Evolutionary conservation across 768 basidiomycete species (phyloP).

Genomic region (Auriscalpium microsporum): DNA sequence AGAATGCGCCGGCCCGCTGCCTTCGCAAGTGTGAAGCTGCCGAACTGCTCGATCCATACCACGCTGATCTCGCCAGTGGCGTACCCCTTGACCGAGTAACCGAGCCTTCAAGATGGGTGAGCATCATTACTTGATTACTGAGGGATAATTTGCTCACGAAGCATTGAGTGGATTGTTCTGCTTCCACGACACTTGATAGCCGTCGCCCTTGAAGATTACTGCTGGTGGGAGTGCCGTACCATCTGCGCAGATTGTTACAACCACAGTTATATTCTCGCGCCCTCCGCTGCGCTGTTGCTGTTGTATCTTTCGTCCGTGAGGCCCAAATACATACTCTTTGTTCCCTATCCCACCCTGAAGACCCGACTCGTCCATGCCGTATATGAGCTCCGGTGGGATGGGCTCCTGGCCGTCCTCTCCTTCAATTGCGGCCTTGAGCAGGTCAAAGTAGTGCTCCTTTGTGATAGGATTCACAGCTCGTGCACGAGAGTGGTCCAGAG

Average conservation of each 20-base stretch:
- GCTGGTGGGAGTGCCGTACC: conserved; percentile 29
- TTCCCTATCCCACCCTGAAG: conserved; percentile 19
- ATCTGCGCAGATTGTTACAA: conserved; percentile 36
- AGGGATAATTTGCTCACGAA: conserved; percentile 21
- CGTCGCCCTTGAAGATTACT: conserved; percentile 33
- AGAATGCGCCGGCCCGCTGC: conserved; percentile 21
- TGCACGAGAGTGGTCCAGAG: conserved; percentile 28
- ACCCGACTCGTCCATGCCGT: conserved; percentile 29
- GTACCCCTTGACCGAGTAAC: conserved; percentile 24
- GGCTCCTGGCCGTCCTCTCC: conserved; percentile 11
- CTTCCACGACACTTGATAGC: conserved; percentile 28
- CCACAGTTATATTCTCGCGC: conserved; percentile 32
- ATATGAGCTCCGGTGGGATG: conserved; percentile 20
- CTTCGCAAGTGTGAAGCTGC: conserved; percentile 29
- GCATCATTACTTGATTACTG: not conserved
- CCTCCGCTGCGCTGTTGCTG: conserved; percentile 27
- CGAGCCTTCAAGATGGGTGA: conserved; percentile 9
- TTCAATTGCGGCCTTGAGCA: conserved; percentile 19
- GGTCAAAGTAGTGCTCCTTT: conserved; percentile 26
- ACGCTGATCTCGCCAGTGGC: conserved; percentile 29
- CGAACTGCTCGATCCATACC: conserved; percentile 33
- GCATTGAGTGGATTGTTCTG: conserved; percentile 34
- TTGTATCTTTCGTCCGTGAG: conserved; percentile 10
- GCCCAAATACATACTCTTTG: conserved; percentile 25
- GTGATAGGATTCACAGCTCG: conserved; percentile 29